Evolutionary conservation across 345 rosid genomes (phyloP), one percentile per base, ranked within the genome.

Genomic region (Syzygium jambos): DNA sequence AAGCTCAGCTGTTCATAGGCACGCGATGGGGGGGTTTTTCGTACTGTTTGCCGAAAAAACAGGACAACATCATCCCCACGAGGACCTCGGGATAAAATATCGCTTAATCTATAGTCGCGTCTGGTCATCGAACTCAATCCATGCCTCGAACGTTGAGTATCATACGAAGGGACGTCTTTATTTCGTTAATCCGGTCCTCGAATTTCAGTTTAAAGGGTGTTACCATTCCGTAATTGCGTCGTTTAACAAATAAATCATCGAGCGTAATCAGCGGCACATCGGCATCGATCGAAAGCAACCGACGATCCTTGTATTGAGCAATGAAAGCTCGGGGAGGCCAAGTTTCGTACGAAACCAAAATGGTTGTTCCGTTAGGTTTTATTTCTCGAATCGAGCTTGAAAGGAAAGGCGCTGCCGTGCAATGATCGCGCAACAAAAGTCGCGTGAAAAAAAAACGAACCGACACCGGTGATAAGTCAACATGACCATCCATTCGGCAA

Each of bases 181-280:
- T 15, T 16, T 9, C 1, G 41, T 65, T 4, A 41, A 65, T 65
- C 9, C 21, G 11, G 3, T 65, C 2, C 41, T 7, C 4, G 41
- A 9, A 30, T 65, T 65, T 9, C 2, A 21, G 4, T 65, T 65
- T 30, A 16, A 15, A 15, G 78, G 41, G 78, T 1, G 0, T 15
- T 65, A 14, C 4, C 21, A 8, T 29, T 8, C 14, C 15, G 34
- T n/a, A 61, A 61, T 61, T 13, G 12, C 1, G 1, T 13, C 16
- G 1, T 61, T 61, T 0, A 14, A 3, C 6, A 5, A 63, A 63
- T n/a, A 16, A 29, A 14, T n/a, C 10, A 1, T 6, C 9, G 2
- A 15, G 3, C 7, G 16, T 65, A 65, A 65, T 30, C 2, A 16
- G 22, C 0, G 16, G 1, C 3, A 0, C 5, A 4, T 10, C 0